These are phyloP conservation scores for Limtongia smithiae DNA, from an alignment of 805 yeast genomes.

Conservation along the genomic window DNA sequence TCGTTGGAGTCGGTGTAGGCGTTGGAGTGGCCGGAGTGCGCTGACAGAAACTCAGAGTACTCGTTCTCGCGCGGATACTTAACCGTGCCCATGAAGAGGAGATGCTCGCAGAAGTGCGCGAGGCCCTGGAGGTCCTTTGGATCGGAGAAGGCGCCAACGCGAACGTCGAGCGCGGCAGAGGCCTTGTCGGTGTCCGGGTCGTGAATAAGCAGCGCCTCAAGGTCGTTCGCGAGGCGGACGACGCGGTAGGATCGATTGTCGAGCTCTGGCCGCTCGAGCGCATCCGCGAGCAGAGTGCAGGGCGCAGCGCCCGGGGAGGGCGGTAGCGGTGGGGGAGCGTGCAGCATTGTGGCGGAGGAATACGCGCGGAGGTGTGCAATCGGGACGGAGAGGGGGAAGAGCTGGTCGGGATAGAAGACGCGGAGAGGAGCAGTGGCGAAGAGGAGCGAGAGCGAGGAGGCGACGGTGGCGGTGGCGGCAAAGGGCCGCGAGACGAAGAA, in stretches of 20 bases:
- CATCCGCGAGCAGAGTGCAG: constrained; percentile 20
- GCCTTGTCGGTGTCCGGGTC: constrained; percentile 66
- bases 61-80: constrained; percentile 75
- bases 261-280: constrained; percentile 42
- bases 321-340: background rate
- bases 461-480: constrained; percentile 29
- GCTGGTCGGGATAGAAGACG: background rate
- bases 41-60: constrained; percentile 66
- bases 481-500: constrained; percentile 15
- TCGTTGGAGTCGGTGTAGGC: constrained; percentile 88
- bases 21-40: constrained; percentile 84
- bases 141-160: constrained; percentile 78
- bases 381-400: background rate
- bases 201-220: constrained; percentile 64
- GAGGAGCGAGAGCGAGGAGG: constrained; percentile 22
- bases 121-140: constrained; percentile 68
- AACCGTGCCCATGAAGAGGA: constrained; percentile 74
- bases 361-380: no score
- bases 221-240: constrained; percentile 65
- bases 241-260: constrained; percentile 78
- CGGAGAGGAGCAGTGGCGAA: constrained; percentile 6
- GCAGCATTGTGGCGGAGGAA: background rate
- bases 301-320: constrained; percentile 1
- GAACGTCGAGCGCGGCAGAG: constrained; percentile 70
- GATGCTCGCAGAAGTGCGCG: constrained; percentile 88